phyloP scores from a whole-genome alignment of 495 filamentous ascomycete species.

The Neurospora hispaniola region DNA sequence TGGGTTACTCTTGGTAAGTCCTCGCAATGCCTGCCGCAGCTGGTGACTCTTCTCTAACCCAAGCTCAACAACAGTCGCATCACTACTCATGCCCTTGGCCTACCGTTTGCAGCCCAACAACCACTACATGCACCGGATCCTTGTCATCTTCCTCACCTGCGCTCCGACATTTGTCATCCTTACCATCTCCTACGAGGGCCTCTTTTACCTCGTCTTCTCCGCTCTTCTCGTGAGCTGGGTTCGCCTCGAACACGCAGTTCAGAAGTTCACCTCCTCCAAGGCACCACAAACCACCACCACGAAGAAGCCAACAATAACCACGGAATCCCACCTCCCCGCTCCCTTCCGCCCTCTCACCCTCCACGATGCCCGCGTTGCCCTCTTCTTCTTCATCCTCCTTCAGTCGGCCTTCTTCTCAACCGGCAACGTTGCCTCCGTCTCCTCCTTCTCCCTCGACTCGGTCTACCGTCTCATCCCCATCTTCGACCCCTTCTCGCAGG shows the following conservation, averaged over 20 bases:
- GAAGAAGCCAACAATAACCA: conserved; percentile 11
- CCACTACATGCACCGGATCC: conserved; percentile 81
- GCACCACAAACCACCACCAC: conserved; percentile 1
- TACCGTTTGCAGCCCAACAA: conserved; percentile 73
- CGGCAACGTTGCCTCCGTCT: conserved; percentile 90
- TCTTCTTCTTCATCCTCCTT: conserved; percentile 92
- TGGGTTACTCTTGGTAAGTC: conserved; percentile 72
- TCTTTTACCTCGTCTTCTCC: conserved; percentile 91
- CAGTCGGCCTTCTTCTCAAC: conserved; percentile 97
- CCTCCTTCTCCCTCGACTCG: conserved; percentile 86
- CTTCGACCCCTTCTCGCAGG: conserved; percentile 90
- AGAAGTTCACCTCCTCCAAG: conserved; percentile 34
- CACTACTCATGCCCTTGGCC: conserved; percentile 68
- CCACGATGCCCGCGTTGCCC: conserved; percentile 70
- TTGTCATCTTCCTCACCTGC: conserved; percentile 88
- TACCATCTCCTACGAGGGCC: conserved; percentile 93
- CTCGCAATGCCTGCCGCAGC: background rate
- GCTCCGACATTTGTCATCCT: conserved; percentile 91
- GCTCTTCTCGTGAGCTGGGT: conserved; percentile 82
- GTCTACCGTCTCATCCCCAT: conserved; percentile 87
- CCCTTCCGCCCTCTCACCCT: conserved; percentile 65
- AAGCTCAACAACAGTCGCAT: conserved; percentile 47
- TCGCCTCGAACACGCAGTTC: conserved; percentile 71
- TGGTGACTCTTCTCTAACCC: conserved; percentile 3
- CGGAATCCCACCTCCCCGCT: conserved; percentile 14